Evolutionary conservation across 2,329 filamentous ascomycete species (phyloP).

Genomic region (Neoarthrinium moseri): DNA sequence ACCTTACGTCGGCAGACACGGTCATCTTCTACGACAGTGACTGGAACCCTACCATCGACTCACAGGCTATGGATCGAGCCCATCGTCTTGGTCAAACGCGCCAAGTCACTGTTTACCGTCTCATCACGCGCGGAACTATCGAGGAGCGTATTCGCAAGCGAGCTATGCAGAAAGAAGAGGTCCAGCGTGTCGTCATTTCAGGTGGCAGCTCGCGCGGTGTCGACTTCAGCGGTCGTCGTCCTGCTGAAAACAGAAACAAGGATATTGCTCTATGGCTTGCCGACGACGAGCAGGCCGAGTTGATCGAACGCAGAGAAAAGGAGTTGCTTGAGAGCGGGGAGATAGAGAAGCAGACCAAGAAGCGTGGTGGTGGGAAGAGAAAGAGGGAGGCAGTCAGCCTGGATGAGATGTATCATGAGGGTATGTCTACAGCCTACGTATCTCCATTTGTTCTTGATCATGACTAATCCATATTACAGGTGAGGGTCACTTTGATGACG

Average conservation of each 20-base stretch:
- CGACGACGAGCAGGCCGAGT: conserved; percentile 91
- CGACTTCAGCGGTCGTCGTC: conserved; percentile 91
- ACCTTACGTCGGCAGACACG: conserved; percentile 91
- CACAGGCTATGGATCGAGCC: conserved; percentile 97
- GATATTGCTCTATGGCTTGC: conserved; percentile 99
- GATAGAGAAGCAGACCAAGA: conserved; percentile 59
- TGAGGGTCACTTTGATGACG: conserved; percentile 94
- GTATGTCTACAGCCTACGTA: conserved; percentile 54
- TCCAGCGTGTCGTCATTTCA: conserved; percentile 94
- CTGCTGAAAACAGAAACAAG: conserved; percentile 88
- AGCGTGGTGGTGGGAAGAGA: conserved; percentile 54
- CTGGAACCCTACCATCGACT: conserved; percentile 99
- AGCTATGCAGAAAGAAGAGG: conserved; percentile 96
- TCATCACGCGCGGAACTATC: conserved; percentile 95
- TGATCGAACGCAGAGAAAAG: conserved; percentile 90
- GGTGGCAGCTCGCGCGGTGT: conserved; percentile 84
- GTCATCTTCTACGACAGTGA: conserved; percentile 99
- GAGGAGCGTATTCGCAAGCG: conserved; percentile 98
- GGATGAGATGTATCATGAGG: conserved; percentile 99
- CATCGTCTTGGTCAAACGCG: conserved; percentile 95
- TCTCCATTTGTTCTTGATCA: conserved; percentile 1
- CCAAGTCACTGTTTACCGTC: conserved; percentile 95
- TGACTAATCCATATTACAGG: conserved; percentile 54
- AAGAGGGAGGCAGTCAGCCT: conserved; percentile 65
- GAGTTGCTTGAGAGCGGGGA: conserved; percentile 76